phyloP scores from a whole-genome alignment of 2,329 filamentous ascomycete species.

The Fusarium cicatricum region DNA sequence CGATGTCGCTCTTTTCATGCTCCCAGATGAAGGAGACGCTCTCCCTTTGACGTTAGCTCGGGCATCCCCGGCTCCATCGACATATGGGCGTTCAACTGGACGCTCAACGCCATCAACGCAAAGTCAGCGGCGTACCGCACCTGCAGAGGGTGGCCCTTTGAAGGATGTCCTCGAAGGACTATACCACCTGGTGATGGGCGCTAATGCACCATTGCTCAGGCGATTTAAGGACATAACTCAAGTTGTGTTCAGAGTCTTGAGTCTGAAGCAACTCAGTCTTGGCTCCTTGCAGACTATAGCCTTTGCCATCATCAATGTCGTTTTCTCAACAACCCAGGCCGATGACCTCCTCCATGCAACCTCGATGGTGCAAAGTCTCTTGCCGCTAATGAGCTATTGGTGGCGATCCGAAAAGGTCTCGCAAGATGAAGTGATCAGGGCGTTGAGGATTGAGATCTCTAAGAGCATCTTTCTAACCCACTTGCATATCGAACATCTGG shows the following conservation, averaged over 20 bases:
- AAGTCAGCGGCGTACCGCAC: conserved; percentile 41
- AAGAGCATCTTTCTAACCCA: conserved; percentile 73
- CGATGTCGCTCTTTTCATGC: conserved; percentile 62
- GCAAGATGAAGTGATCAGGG: conserved; percentile 67
- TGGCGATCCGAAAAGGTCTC: conserved; percentile 77
- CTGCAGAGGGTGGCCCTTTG: conserved; percentile 46
- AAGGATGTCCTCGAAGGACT: conserved; percentile 67
- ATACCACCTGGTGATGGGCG: conserved; percentile 66
- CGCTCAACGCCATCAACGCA: conserved; percentile 44
- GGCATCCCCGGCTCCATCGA: conserved; percentile 56
- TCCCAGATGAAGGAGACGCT: conserved; percentile 51
- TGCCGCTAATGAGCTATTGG: conserved; percentile 77
- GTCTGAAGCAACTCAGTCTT: conserved; percentile 63
- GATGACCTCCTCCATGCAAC: conserved; percentile 73
- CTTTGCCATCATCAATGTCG: conserved; percentile 77
- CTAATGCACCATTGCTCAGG: conserved; percentile 72
- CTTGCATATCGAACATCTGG: conserved; percentile 67
- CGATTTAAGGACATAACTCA: conserved; percentile 64
- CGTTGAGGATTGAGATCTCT: conserved; percentile 79
- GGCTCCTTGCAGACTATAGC: conserved; percentile 74
- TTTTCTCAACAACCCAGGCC: conserved; percentile 71
- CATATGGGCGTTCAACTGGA: conserved; percentile 40
- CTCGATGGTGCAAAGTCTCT: conserved; percentile 64
- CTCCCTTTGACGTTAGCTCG: conserved; percentile 48
- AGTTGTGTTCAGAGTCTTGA: conserved; percentile 68